Base-by-base conservation (phyloP, 2,329 filamentous ascomycete genomes). In the Nemania sp. region DNA sequence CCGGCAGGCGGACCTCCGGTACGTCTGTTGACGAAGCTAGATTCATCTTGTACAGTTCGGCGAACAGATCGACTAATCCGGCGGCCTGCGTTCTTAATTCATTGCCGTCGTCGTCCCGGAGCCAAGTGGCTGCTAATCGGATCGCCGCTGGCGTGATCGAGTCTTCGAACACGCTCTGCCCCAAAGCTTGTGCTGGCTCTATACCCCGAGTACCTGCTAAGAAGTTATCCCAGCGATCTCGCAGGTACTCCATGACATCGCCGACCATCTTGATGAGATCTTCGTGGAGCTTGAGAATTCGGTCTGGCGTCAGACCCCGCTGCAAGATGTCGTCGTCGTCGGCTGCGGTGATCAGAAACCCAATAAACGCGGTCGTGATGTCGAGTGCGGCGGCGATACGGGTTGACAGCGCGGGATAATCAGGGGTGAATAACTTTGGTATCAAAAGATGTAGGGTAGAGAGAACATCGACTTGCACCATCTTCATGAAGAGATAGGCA, bases 91-190 rank as follows among this genome's bases (percentile, higher is more conserved):
- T 77, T 9, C 83, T 73, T 33, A 88, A 64, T 6, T 73, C 69
- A 12, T 83, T 79, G 34, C 83, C 83, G 34, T 88, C 85, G 52
- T 89, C 86, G 57, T 89, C 86, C 6, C 82, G 75, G n/a, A 89
- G 72, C 86, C 86, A 89, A 15, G 88, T 75, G 1, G 83, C 78
- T 24, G 89, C 64, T 0, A 80, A 72, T 39, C 82, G 73, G 19
- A 88, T 69, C 0, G 81, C 78, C 3, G 85, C 79, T 2, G 86
- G 75, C 1, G 86, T 74, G 6, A 89, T 73, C 1, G 81, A 78
- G 61, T 89, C 86, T 6, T 77, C 72, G 2, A 75, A 73, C 3
- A 73, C 72, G 24, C 73, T 71, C 77, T 51, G 87, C 83, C 84
- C 84, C 79, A 74, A 12, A 86, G 70, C 0, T 79, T 79, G 23